phyloP scores from a whole-genome alignment of 257 asterid species.

The Voacanga thouarsii region DNA sequence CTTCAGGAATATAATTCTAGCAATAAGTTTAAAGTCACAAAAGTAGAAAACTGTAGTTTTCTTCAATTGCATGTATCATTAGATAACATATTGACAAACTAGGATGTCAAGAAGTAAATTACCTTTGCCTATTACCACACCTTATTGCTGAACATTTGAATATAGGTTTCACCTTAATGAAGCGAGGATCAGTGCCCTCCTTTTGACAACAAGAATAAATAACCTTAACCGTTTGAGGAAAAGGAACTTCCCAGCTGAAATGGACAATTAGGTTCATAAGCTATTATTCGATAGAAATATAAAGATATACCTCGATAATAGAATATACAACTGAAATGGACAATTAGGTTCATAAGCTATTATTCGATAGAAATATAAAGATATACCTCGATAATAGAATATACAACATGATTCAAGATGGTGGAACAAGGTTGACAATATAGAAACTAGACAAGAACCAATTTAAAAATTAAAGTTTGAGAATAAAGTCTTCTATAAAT shows the following conservation, averaged over 20 bases:
- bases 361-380: not conserved
- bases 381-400: not conserved
- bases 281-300: not conserved
- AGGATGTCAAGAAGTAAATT: conserved; percentile 16
- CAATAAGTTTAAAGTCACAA: not conserved
- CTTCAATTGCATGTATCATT: not conserved
- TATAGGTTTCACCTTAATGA: conserved; percentile 77
- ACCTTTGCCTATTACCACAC: conserved; percentile 80
- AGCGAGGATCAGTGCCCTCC: conserved; percentile 86
- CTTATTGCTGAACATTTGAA: conserved; percentile 76
- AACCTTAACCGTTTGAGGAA: conserved; percentile 57
- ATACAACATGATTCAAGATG: not conserved
- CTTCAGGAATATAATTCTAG: not conserved
- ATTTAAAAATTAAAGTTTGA: not conserved
- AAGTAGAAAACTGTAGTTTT: not conserved
- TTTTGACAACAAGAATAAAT: conserved; percentile 48
- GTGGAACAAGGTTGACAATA: not conserved
- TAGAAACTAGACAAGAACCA: not conserved
- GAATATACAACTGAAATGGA: conserved; percentile 70
- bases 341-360: not conserved
- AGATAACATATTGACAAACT: not conserved
- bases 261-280: not conserved
- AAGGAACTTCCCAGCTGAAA: conserved; percentile 98
- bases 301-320: not conserved
- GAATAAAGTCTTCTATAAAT: not conserved